Percentiles rank a stretch among this genome's conserved stretches.
Conservation (phyloP, 768 basidiomycete genomes). For the Pholiota molesta region DNA sequence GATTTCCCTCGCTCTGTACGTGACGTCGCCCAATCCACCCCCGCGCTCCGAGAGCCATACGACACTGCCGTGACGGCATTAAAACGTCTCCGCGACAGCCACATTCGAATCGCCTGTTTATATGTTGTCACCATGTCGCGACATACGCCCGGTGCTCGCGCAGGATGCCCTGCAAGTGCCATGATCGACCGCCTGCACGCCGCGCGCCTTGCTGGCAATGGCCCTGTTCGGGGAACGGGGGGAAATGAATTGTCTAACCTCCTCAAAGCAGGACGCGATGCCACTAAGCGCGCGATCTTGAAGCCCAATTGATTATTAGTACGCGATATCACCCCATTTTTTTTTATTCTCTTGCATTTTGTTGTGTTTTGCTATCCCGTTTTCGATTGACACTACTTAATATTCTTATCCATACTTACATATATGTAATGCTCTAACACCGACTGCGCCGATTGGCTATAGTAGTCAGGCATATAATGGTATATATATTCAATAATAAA, state of each 20-base stretch:
- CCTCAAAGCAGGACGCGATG: slow-evolving; percentile 89
- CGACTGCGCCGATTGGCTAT: slow-evolving; percentile 2
- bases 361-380: slow-evolving; percentile 21
- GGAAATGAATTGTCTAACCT: slow-evolving; percentile 83
- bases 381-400: slow-evolving; percentile 19
- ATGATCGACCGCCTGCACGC: slow-evolving; percentile 54
- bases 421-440: slow-evolving; percentile 13
- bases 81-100: slow-evolving; percentile 82
- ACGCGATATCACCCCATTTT: neutral
- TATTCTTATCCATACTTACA: slow-evolving; percentile 20
- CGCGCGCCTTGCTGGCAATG: slow-evolving; percentile 41
- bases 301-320: slow-evolving; percentile 33
- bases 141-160: slow-evolving; percentile 46
- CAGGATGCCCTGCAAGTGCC: slow-evolving; percentile 54
- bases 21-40: slow-evolving; percentile 57
- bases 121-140: slow-evolving; percentile 89
- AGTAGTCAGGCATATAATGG: slow-evolving; percentile 21
- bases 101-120: slow-evolving; percentile 87
- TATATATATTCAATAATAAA: slow-evolving; percentile 7
- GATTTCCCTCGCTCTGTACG: slow-evolving; percentile 63
- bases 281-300: slow-evolving; percentile 69
- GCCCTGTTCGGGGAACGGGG: slow-evolving; percentile 81
- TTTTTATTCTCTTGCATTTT: slow-evolving; percentile 20
- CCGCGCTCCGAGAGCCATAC: slow-evolving; percentile 72
- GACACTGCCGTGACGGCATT: slow-evolving; percentile 77